These are phyloP conservation scores for Bipolaris oryzae DNA, from an alignment of 2,329 filamentous ascomycete species.

Conservation along the genomic window DNA sequence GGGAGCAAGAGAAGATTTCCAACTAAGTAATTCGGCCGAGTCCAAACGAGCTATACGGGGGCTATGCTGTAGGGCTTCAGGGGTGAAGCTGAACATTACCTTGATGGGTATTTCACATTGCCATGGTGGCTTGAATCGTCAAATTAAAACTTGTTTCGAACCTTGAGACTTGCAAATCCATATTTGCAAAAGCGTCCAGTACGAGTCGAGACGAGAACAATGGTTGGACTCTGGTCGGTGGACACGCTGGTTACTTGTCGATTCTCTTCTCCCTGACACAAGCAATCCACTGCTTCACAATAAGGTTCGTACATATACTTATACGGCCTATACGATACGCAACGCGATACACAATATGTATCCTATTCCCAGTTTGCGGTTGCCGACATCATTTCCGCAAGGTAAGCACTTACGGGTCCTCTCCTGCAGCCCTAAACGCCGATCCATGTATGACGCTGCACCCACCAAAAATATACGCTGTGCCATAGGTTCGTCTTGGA, in stretches of 20 bases:
- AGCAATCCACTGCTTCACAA: background rate
- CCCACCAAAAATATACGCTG: background rate
- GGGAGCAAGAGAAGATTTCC: background rate
- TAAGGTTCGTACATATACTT: background rate
- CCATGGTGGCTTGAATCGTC: background rate
- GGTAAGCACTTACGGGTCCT: background rate
- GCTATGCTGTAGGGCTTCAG: background rate
- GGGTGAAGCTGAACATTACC: background rate
- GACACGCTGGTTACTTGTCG: background rate
- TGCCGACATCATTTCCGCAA: background rate
- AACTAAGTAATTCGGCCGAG: background rate
- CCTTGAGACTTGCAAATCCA: too few species aligned
- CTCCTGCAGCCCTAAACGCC: background rate
- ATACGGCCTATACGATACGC: too few species aligned
- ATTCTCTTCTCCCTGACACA: background rate
- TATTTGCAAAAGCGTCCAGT: background rate
- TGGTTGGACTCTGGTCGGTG: background rate
- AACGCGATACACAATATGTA: background rate
- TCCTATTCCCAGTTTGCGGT: background rate
- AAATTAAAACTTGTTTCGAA: background rate
- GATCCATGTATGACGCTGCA: background rate
- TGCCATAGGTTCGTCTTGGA: background rate
- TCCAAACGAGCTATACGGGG: background rate
- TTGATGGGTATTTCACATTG: background rate
- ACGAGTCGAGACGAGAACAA: background rate